These are phyloP conservation scores for Xylogone sp. DNA, from an alignment of 2,329 filamentous ascomycete species.

Conservation along the genomic window DNA sequence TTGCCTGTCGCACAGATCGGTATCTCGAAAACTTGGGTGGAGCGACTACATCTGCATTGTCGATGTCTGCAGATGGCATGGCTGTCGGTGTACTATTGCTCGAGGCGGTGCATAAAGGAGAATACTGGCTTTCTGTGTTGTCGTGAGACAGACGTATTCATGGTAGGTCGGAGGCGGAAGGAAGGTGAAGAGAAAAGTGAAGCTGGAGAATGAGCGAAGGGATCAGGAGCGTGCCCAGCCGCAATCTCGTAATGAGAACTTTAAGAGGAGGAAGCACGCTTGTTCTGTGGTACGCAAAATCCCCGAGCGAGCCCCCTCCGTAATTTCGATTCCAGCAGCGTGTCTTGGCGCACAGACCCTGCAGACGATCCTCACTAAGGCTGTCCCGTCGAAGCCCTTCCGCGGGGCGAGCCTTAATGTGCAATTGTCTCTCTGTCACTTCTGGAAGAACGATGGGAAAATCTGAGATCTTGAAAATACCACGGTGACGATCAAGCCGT, in stretches of 20 bases:
- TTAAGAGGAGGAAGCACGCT: neutral
- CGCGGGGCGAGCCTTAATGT: neutral
- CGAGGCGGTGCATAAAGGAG: neutral
- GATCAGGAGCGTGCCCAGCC: neutral
- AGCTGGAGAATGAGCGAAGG: neutral
- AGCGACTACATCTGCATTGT: constrained; percentile 3
- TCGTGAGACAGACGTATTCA: neutral
- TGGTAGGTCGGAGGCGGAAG: neutral
- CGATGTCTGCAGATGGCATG: constrained; percentile 1
- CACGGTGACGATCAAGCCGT: too few relatives aligned
- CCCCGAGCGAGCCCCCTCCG: neutral
- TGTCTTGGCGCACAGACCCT: neutral
- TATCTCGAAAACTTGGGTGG: constrained; percentile 52
- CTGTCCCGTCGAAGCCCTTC: neutral
- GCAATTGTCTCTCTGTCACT: neutral
- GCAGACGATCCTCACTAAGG: neutral
- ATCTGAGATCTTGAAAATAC: too few relatives aligned
- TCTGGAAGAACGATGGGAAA: too few relatives aligned
- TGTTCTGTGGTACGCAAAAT: neutral
- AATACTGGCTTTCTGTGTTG: neutral
- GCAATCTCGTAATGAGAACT: neutral
- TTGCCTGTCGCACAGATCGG: constrained; percentile 48
- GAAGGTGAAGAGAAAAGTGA: neutral
- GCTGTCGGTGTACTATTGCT: neutral
- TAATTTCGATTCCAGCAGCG: neutral